Conservation (phyloP, 495 filamentous ascomycete genomes). For the Niebla homalea region DNA sequence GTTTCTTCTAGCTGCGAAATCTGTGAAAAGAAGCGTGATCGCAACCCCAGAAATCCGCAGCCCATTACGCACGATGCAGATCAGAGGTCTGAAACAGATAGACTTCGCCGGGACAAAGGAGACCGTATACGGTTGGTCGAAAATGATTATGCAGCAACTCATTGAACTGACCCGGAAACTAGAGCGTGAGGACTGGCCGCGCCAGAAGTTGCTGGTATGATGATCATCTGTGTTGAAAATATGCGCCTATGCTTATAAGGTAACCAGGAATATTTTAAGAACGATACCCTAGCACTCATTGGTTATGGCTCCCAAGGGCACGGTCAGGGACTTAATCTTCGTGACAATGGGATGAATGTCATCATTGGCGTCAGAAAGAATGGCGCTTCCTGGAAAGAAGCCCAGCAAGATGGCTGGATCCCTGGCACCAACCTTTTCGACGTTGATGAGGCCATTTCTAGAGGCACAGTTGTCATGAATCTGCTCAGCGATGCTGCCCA, state of each 20-base stretch:
- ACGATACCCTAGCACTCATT: constrained; percentile 97
- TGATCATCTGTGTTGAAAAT: not conserved
- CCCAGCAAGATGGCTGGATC: constrained; percentile 92
- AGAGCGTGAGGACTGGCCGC: constrained; percentile 98
- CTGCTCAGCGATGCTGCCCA: constrained; percentile 94
- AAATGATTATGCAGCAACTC: not conserved
- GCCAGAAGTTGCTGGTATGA: constrained; percentile 86
- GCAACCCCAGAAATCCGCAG: constrained; percentile 39
- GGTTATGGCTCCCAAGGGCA: constrained; percentile 98
- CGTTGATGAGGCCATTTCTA: constrained; percentile 84
- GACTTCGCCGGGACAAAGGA: constrained; percentile 92
- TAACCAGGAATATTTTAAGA: constrained; percentile 89
- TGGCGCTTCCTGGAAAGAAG: constrained; percentile 96
- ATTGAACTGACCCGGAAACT: constrained; percentile 10
- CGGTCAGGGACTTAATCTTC: constrained; percentile 96
- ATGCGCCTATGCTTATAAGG: not conserved
- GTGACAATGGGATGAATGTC: constrained; percentile 97
- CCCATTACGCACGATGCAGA: constrained; percentile 44
- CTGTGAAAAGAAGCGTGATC: constrained; percentile 18
- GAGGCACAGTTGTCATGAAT: constrained; percentile 97
- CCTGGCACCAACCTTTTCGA: constrained; percentile 98
- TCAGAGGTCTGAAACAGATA: constrained; percentile 70
- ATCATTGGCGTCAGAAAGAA: constrained; percentile 97
- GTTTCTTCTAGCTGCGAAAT: constrained; percentile 43
- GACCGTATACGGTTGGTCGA: constrained; percentile 66